A percentile compares a stretch with the other conserved stretches of the same genome.
phyloP scores from a whole-genome alignment of 2,329 filamentous ascomycete genomes.

The Diaporthe vexans region DNA sequence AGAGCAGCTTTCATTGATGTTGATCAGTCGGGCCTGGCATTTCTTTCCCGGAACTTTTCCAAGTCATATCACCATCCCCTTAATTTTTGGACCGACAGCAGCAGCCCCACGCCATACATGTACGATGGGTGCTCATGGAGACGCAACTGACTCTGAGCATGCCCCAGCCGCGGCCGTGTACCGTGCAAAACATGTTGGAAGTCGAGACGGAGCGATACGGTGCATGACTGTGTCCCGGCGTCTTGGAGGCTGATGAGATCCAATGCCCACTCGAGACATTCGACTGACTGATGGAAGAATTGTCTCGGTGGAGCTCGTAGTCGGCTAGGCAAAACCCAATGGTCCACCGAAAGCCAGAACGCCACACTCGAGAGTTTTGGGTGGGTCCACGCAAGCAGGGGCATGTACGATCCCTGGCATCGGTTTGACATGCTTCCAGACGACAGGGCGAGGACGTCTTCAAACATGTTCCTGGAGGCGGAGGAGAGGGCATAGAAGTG shows the following conservation, averaged over 20 bases:
- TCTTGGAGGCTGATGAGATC: slow-evolving; percentile 4
- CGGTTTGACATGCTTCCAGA: background rate
- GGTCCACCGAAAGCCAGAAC: slow-evolving; percentile 1
- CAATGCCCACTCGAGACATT: slow-evolving; percentile 16
- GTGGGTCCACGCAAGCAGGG: slow-evolving; percentile 1
- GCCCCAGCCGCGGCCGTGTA: slow-evolving; percentile 10
- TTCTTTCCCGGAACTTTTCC: slow-evolving; percentile 14
- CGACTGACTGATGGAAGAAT: slow-evolving; percentile 22
- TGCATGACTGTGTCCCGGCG: background rate
- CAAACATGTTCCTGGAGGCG: background rate
- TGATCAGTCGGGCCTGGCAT: slow-evolving; percentile 11
- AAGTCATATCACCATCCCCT: slow-evolving; percentile 21
- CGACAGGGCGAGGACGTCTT: background rate
- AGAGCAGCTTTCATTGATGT: background rate
- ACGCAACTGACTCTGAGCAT: slow-evolving; percentile 30
- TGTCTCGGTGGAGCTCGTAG: slow-evolving; percentile 19
- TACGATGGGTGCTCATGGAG: slow-evolving; percentile 18
- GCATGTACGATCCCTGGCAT: background rate
- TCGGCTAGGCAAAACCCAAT: slow-evolving; percentile 19
- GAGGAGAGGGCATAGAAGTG: background rate
- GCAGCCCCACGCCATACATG: slow-evolving; percentile 33
- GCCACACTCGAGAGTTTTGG: slow-evolving; percentile 19
- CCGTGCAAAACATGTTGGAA: background rate
- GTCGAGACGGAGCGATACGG: background rate
- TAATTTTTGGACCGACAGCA: slow-evolving; percentile 31